Percentiles rank a stretch among this genome's conserved stretches.
These are phyloP conservation scores for Arctostaphylos glauca DNA, from an alignment of 148 eudicot genomes.

Conservation along the genomic window DNA sequence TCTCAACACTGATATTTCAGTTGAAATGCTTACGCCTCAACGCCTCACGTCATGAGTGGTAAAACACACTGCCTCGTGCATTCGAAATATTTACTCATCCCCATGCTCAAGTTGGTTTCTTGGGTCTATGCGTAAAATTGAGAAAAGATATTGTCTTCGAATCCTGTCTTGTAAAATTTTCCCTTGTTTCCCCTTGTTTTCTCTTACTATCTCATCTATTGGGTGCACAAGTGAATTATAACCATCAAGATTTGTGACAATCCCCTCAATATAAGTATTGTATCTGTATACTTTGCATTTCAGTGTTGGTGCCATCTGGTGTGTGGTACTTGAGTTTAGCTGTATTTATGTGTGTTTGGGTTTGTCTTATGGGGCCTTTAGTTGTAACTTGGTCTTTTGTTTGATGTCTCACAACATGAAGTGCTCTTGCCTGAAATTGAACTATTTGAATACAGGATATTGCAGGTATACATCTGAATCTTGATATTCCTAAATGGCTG, in stretches of 20 bases:
- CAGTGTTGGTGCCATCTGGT: background rate
- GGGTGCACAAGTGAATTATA: conserved; percentile 1
- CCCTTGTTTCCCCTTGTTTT: background rate
- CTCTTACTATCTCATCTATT: background rate
- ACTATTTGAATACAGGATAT: conserved; percentile 58
- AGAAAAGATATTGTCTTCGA: background rate
- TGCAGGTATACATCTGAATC: conserved; percentile 83
- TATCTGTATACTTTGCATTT: background rate
- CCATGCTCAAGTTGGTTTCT: background rate
- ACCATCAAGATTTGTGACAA: background rate
- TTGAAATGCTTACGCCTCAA: background rate
- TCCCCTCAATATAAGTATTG: background rate
- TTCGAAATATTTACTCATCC: background rate
- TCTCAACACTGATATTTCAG: background rate
- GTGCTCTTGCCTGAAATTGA: conserved; percentile 21
- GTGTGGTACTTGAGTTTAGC: background rate
- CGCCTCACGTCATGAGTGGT: background rate
- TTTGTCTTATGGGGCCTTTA: background rate
- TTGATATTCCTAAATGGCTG: conserved; percentile 83
- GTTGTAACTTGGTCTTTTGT: background rate
- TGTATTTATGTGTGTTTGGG: background rate
- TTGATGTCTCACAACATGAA: background rate
- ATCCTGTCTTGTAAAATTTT: background rate
- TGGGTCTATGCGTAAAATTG: background rate
- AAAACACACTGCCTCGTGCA: background rate